phyloP scores from a whole-genome alignment of 2,329 filamentous ascomycete species.

The Didymella glomerata region DNA sequence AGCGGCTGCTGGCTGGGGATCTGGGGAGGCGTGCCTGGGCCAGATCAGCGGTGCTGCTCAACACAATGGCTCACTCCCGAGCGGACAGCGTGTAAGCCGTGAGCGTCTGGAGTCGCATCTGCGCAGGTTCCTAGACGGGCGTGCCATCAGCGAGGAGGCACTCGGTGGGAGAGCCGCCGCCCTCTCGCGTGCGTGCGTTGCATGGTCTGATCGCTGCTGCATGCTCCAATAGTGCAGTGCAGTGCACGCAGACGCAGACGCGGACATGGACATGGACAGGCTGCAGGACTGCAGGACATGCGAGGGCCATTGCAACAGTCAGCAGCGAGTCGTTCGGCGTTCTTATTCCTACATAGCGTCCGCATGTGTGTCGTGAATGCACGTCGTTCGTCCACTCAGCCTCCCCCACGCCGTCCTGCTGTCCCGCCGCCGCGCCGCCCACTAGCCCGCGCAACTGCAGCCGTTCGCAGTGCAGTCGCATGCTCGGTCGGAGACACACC shows the following conservation, averaged over 20 bases:
- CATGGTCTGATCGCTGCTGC: slow-evolving; percentile 11
- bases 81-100: background rate
- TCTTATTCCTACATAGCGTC: slow-evolving; percentile 19
- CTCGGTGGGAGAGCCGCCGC: slow-evolving; percentile 3
- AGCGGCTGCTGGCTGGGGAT: slow-evolving; percentile 14
- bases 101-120: slow-evolving; percentile 8
- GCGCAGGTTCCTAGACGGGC: slow-evolving; percentile 3
- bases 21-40: slow-evolving; percentile 5
- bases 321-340: slow-evolving; percentile 15
- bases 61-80: slow-evolving; percentile 3
- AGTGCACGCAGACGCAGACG: background rate
- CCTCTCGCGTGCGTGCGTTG: slow-evolving; percentile 15
- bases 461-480: slow-evolving; percentile 11
- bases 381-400: slow-evolving; percentile 15
- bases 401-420: slow-evolving; percentile 14
- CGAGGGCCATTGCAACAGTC: slow-evolving; percentile 12
- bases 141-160: slow-evolving; percentile 5
- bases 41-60: slow-evolving; percentile 1
- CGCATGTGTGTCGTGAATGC: slow-evolving; percentile 20
- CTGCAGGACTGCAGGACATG: no score
- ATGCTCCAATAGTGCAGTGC: slow-evolving; percentile 11
- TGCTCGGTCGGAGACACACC: background rate
- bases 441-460: slow-evolving; percentile 12
- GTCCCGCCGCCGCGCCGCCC: slow-evolving; percentile 16
- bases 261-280: background rate